phyloP scores from a whole-genome alignment of 106 monocot genomes.

The Dendrobium chrysotoxum region DNA sequence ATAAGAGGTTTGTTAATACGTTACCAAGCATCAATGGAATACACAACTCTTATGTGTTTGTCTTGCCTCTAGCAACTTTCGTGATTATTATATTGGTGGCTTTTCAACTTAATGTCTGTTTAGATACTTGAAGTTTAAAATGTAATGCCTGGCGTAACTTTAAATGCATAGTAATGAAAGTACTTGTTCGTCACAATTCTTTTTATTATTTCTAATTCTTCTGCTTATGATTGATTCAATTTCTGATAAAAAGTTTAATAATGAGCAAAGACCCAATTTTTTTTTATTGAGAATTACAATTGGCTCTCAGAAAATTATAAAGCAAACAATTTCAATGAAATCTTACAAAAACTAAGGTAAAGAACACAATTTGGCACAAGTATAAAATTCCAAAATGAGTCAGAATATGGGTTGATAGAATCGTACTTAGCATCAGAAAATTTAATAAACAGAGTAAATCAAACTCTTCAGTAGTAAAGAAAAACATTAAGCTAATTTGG shows the following conservation, averaged over 20 bases:
- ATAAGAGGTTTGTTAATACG: too few relatives aligned
- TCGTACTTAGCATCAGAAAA: too few relatives aligned
- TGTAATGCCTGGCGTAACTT: too few relatives aligned
- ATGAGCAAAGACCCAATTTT: too few relatives aligned
- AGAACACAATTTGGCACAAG: neutral
- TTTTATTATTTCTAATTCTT: neutral
- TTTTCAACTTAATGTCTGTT: neutral
- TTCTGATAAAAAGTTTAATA: neutral
- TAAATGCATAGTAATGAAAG: too few relatives aligned
- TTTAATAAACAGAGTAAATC: too few relatives aligned
- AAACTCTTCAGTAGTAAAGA: too few relatives aligned
- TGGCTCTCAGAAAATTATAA: neutral
- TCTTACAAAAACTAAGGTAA: neutral
- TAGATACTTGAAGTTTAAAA: neutral
- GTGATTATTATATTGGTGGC: neutral
- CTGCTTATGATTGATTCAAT: neutral
- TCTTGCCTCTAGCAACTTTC: too few relatives aligned
- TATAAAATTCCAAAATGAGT: neutral
- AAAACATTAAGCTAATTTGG: too few relatives aligned
- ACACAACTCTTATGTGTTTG: too few relatives aligned
- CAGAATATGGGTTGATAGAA: neutral
- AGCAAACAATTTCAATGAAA: neutral
- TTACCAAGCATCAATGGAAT: too few relatives aligned
- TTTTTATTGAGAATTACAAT: too few relatives aligned
- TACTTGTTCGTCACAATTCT: neutral